phyloP scores from a whole-genome alignment of 1,139 yeast genomes.

The Starmera stellimalicola region DNA sequence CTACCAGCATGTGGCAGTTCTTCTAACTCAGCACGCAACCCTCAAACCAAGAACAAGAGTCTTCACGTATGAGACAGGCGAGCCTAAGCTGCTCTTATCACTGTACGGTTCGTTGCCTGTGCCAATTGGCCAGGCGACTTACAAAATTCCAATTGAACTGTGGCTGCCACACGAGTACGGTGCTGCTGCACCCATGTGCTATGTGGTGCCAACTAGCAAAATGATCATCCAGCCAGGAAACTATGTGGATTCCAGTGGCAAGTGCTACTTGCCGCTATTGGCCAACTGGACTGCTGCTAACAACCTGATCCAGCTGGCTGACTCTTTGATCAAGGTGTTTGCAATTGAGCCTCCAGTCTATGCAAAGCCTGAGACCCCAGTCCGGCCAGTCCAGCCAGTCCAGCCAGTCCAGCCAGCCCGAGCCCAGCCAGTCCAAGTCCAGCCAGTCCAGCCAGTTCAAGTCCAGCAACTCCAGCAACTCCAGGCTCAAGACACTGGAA shows the following conservation, averaged over 20 bases:
- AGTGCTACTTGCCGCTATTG: constrained; percentile 60
- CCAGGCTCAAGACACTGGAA: constrained; percentile 7
- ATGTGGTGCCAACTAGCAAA: constrained; percentile 42
- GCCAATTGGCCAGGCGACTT: constrained; percentile 20
- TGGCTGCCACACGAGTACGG: constrained; percentile 80
- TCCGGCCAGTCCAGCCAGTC: background rate
- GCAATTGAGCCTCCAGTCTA: constrained; percentile 42
- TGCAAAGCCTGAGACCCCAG: constrained; percentile 26
- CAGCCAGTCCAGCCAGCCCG: background rate
- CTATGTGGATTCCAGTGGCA: constrained; percentile 66
- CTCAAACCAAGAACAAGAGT: constrained; percentile 67
- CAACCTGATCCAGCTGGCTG: constrained; percentile 22
- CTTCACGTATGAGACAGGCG: constrained; percentile 52
- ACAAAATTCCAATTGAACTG: constrained; percentile 50
- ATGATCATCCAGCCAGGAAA: constrained; percentile 51
- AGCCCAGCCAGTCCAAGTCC: no score
- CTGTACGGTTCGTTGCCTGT: constrained; percentile 48
- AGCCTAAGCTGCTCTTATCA: constrained; percentile 49
- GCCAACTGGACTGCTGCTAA: constrained; percentile 40
- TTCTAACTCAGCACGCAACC: constrained; percentile 39
- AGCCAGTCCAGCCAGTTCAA: constrained; percentile 1
- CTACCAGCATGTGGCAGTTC: constrained; percentile 52
- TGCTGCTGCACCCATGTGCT: constrained; percentile 46
- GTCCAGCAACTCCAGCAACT: constrained; percentile 4
- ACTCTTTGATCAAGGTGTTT: constrained; percentile 32